phyloP scores from a whole-genome alignment of 805 yeast species.

The Saturnispora bothae region DNA sequence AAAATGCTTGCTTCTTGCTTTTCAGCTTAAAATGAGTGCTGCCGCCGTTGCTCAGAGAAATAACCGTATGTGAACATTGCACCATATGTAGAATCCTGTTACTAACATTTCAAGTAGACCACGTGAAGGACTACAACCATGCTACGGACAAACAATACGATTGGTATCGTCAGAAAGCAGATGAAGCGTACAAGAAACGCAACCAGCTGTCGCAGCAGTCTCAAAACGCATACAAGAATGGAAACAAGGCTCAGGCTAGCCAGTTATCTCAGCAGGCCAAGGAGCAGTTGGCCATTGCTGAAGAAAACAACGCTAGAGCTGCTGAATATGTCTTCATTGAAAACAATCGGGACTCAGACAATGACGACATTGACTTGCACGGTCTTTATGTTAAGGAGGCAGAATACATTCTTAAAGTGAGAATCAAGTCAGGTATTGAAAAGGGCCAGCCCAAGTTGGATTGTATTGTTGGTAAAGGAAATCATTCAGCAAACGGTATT shows the following conservation, averaged over 20 bases:
- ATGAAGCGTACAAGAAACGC: slow-evolving; percentile 48
- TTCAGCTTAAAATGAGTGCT: no score
- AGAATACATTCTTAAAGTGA: slow-evolving; percentile 56
- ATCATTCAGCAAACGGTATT: slow-evolving; percentile 70
- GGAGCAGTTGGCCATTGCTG: slow-evolving; percentile 48
- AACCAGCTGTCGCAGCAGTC: slow-evolving; percentile 52
- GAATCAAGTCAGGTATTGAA: slow-evolving; percentile 57
- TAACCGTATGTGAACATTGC: background rate
- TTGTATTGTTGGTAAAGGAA: slow-evolving; percentile 90
- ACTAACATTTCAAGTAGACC: no score
- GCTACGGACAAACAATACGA: slow-evolving; percentile 58
- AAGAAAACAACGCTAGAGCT: slow-evolving; percentile 63
- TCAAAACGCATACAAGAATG: slow-evolving; percentile 64
- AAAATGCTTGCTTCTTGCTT: no score
- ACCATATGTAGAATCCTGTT: no score
- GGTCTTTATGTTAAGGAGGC: slow-evolving; percentile 90
- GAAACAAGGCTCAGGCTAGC: slow-evolving; percentile 66
- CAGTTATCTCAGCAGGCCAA: slow-evolving; percentile 63
- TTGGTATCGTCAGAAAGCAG: slow-evolving; percentile 56
- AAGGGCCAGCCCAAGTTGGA: slow-evolving; percentile 51
- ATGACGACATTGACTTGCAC: slow-evolving; percentile 85
- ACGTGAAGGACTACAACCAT: slow-evolving; percentile 57
- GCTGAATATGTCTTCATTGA: slow-evolving; percentile 83
- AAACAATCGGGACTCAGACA: slow-evolving; percentile 78
- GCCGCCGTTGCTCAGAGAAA: background rate